Percentiles rank a stretch among this genome's conserved stretches.
Conservation (phyloP, 2,329 filamentous ascomycete genomes). For the Cephalotrichum gorgonifer region DNA sequence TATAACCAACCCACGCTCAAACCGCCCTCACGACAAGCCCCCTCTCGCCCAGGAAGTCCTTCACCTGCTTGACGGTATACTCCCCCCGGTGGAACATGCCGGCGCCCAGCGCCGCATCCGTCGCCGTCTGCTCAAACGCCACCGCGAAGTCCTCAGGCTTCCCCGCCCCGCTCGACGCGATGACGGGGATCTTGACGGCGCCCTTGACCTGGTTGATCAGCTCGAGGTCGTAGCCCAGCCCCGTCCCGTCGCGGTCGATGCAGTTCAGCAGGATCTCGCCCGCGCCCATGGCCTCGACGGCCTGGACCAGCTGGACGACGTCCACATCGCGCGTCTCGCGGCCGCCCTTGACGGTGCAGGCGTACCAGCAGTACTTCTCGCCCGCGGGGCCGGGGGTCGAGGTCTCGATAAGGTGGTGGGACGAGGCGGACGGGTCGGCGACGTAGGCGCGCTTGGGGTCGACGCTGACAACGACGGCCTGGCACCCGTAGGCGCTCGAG, state of each 20-base stretch:
- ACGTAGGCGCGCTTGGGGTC: conserved; percentile 92
- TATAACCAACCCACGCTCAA: conserved; percentile 54
- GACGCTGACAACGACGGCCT: conserved; percentile 91
- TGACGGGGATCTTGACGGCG: conserved; percentile 84
- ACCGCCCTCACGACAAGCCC: conserved; percentile 71
- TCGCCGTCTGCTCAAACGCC: conserved; percentile 75
- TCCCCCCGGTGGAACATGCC: conserved; percentile 97
- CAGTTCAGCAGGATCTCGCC: conserved; percentile 95
- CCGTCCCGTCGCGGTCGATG: conserved; percentile 94
- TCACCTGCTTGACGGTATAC: conserved; percentile 90
- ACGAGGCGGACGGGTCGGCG: conserved; percentile 55
- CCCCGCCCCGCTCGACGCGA: conserved; percentile 87
- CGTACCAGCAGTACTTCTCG: conserved; percentile 86
- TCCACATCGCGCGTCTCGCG: conserved; percentile 91
- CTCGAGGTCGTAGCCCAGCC: conserved; percentile 89
- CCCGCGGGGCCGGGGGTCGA: conserved; percentile 60
- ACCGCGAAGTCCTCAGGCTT: conserved; percentile 80
- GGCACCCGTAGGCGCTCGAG: conserved; percentile 83
- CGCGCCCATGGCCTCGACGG: conserved; percentile 90
- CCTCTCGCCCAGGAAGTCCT: conserved; percentile 63
- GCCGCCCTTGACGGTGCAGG: conserved; percentile 92
- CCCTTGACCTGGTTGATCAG: conserved; percentile 79
- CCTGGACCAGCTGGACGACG: conserved; percentile 75
- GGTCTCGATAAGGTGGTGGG: conserved; percentile 66
- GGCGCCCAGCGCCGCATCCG: conserved; percentile 87